Evolutionary conservation across 441 rosid species (phyloP).

Genomic region (Breynia disticha): DNA sequence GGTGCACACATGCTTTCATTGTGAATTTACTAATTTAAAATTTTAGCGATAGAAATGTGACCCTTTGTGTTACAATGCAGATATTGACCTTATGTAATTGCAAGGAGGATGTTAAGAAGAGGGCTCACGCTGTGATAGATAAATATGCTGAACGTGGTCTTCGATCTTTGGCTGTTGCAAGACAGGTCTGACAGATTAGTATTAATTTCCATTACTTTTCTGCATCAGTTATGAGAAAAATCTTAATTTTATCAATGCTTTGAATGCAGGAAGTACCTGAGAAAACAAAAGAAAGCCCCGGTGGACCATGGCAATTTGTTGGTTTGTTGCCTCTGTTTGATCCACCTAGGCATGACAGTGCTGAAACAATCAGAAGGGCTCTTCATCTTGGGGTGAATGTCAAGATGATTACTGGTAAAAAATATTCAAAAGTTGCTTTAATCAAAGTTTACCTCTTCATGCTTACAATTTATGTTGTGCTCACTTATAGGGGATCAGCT

Average conservation of each 20-base stretch:
- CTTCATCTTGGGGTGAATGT: conserved; percentile 82
- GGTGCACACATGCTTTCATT: conserved; percentile 25
- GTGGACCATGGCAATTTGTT: conserved; percentile 68
- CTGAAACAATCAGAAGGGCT: conserved; percentile 84
- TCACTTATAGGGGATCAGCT: conserved; percentile 67
- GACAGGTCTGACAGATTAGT: conserved; percentile 43
- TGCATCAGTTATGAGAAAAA: background rate
- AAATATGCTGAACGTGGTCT: conserved; percentile 89
- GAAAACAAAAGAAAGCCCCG: conserved; percentile 56
- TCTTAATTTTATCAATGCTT: background rate
- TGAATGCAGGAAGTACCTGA: conserved; percentile 67
- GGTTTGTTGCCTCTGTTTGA: conserved; percentile 81
- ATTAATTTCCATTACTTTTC: background rate
- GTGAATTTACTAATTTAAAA: background rate
- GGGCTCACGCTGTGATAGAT: conserved; percentile 60
- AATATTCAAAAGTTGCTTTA: background rate
- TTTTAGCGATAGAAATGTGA: background rate
- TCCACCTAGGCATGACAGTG: conserved; percentile 94
- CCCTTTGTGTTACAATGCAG: conserved; percentile 23
- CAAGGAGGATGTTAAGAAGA: conserved; percentile 60
- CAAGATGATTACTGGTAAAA: conserved; percentile 82
- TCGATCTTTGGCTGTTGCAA: conserved; percentile 75
- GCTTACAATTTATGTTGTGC: conserved; percentile 6
- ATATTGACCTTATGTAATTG: conserved; percentile 56
- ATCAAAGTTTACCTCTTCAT: background rate